Base-by-base conservation (phyloP, 2,329 filamentous ascomycete species). In the Penicillium janthinellum region DNA sequence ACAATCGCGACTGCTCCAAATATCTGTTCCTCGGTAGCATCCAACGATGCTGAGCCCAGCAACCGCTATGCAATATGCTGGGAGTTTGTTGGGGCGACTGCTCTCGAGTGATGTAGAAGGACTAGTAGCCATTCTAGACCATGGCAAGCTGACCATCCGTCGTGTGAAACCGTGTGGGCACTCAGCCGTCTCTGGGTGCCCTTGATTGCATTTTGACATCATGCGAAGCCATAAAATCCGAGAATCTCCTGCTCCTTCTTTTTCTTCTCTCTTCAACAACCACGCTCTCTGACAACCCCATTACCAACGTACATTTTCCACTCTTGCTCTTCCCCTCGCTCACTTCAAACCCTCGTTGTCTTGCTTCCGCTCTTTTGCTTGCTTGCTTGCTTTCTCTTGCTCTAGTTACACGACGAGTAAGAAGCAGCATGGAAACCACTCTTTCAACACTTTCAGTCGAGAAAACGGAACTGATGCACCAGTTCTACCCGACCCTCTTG, bases 81-180 rank as follows among this genome's bases (percentile, higher is more conserved):
- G 76, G 77, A 79, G 50, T 78, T 70, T 62, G 69, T 75, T 31
- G 77, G 75, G 8, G 64, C 71, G 15, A 68, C 71, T 12, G 47
- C 65, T 51, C 35, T 66, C 41, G 65, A 65, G 47, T 51, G 41
- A 50, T 64, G 50, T 55, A 58, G 25, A 38, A 49, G 35, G 5
- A 7, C 31, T 34, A 53, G 48, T 37, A 42, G 34, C 22, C 31
- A 34, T 51, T 54, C 53, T 12, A 12, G 56, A 17, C 20, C 49
- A 54, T 31, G 20, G 28, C 14, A 54, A 41, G 22, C n/a, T 28
- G 15, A 5, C 34, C 20, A 12, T 42, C 38, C 12, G 11, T 22
- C 41, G 20, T 39, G 5, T 22, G 35, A 48, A 22, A 20, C 1
- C 2, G n/a, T 14, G 42, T 41, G 35, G 42, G 28, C 51, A 15